phyloP scores from a whole-genome alignment of 1,139 yeast genomes.

The Hyphopichia fennica region DNA sequence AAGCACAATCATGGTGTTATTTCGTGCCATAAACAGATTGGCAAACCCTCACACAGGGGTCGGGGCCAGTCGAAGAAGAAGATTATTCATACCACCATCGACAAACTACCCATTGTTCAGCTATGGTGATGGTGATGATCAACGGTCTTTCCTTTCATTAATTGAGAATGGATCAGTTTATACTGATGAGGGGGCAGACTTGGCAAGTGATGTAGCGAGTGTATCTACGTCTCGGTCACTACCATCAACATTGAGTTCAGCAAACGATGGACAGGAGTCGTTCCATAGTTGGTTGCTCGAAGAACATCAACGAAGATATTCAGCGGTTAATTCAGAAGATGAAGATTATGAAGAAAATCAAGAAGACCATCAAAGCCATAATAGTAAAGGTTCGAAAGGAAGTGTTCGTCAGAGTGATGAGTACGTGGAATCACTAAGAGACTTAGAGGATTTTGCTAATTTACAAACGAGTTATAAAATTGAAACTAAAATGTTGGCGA shows the following conservation, averaged over 20 bases:
- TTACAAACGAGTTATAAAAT: constrained; percentile 44
- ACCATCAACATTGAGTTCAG: constrained; percentile 60
- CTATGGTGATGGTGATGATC: constrained; percentile 63
- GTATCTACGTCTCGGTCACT: constrained; percentile 57
- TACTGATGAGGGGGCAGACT: constrained; percentile 37
- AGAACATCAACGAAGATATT: constrained; percentile 63
- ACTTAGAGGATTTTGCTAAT: constrained; percentile 38
- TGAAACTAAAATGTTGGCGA: constrained; percentile 50
- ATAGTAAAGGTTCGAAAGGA: background rate
- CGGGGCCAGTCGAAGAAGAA: constrained; percentile 41
- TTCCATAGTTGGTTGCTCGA: constrained; percentile 61
- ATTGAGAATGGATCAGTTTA: constrained; percentile 44
- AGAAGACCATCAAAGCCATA: constrained; percentile 13
- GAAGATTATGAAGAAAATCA: constrained; percentile 20
- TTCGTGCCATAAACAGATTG: constrained; percentile 39
- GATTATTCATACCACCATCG: constrained; percentile 67
- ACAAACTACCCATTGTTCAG: constrained; percentile 66
- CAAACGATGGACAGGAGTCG: constrained; percentile 55
- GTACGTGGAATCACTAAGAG: constrained; percentile 10
- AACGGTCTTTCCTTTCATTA: constrained; percentile 58
- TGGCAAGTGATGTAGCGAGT: constrained; percentile 48
- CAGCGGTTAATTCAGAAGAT: constrained; percentile 34
- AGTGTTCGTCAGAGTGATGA: background rate
- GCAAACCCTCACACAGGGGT: constrained; percentile 42
- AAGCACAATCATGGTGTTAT: constrained; percentile 47